Percentiles rank a stretch among this genome's conserved stretches.
Evolutionary conservation across 73 alveolate species (phyloP).

Genomic region (Blepharisma japonicum): DNA sequence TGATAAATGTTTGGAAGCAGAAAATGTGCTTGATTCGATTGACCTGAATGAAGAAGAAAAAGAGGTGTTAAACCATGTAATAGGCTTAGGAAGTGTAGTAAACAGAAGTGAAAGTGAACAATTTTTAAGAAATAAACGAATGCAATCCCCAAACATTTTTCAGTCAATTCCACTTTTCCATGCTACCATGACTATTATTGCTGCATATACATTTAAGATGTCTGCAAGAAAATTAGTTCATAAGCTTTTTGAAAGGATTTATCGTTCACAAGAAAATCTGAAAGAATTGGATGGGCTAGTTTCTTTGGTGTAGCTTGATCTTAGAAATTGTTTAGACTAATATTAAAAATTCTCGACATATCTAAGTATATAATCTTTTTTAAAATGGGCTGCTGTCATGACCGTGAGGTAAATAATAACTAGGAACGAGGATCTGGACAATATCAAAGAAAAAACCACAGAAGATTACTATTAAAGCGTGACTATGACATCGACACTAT

Average conservation of each 20-base stretch:
- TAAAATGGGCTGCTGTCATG: slow-evolving; percentile 27
- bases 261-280: background rate
- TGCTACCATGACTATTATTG: background rate
- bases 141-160: background rate
- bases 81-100: background rate
- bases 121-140: slow-evolving; percentile 15
- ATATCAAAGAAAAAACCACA: background rate
- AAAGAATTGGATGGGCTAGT: slow-evolving; percentile 4
- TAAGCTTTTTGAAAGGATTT: slow-evolving; percentile 17
- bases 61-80: background rate
- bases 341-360: no score
- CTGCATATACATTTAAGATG: background rate
- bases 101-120: slow-evolving; percentile 15
- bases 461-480: background rate
- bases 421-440: background rate
- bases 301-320: no score
- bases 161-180: slow-evolving; percentile 5
- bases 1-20: background rate
- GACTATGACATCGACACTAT: background rate
- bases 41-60: slow-evolving; percentile 31
- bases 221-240: background rate
- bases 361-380: no score
- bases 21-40: background rate
- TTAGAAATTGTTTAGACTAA: no score
- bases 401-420: background rate